Evolutionary conservation across 2,329 filamentous ascomycete genomes (phyloP), one percentile per base, ranked within the genome.

Genomic region (Nannizziopsis arthrosporioides): DNA sequence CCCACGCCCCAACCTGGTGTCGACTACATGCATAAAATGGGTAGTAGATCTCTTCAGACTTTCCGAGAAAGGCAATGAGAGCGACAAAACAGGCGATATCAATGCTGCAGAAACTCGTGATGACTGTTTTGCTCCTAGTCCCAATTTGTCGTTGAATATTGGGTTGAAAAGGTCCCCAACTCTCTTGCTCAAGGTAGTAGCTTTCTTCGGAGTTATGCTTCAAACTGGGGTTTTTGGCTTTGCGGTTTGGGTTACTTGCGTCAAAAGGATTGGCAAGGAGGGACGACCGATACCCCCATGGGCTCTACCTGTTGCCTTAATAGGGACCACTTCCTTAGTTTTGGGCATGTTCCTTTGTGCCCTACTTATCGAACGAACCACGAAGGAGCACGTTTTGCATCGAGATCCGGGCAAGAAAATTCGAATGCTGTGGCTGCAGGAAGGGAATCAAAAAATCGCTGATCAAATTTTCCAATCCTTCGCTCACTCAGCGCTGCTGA

Each of bases 381-480:
- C 52, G 2, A 42, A 44, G 9, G 44, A 53, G 19, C 45, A 51
- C 18, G 18, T 48, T n/a, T 53, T 48, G 15, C 32, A 22, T 22
- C 45, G 42, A 32, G 44, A 31, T 6, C 22, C 15, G 8, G 17
- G 12, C 12, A 15, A 14, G 11, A 15, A 31, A 11, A 39, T 50
- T 19, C 45, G 31, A 3, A 22, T 57, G 1, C 51, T 47, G 35
- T 56, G 53, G 55, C n/a, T 57, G 1, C 56, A 60, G 18, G 56
- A 54, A 5, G 56, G 56, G 2, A 38, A 17, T 4, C 56, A 60
- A 34, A 22, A 43, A n/a, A 27, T 58, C 9, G 55, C 56, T 7
- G 57, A 57, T 34, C 53, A 58, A 31, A 48, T 47, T 12, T 56
- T 59, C 32, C 54, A 58, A 34, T 40, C 57, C 0, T 60, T 57